Conservation (phyloP, 257 asterid genomes). For the Nicotiana otophora region DNA sequence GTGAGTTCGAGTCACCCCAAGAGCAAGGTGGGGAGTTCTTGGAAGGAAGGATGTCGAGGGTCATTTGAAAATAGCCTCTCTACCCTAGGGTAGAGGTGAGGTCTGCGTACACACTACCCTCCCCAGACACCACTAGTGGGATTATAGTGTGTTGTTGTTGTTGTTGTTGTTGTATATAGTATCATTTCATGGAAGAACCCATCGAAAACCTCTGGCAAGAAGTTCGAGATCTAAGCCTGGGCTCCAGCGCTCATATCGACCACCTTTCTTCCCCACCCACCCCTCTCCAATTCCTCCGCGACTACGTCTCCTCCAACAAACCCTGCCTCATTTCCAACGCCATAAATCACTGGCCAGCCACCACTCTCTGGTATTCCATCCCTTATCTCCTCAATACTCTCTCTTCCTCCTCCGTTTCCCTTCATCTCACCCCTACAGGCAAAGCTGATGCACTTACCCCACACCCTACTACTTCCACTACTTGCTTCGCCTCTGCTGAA, state of each 20-base stretch:
- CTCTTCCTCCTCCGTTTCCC: conserved; percentile 59
- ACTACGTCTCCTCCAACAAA: conserved; percentile 58
- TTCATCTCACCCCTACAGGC: conserved; percentile 91
- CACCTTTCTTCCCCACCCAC: conserved; percentile 64
- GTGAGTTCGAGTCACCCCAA: too few relatives aligned
- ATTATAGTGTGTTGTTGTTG: too few relatives aligned
- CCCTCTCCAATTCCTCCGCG: conserved; percentile 79
- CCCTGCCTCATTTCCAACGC: conserved; percentile 81
- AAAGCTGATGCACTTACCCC: conserved; percentile 66
- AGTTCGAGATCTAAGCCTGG: conserved; percentile 62
- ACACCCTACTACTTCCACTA: conserved; percentile 42
- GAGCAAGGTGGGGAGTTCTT: too few relatives aligned
- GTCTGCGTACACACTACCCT: too few relatives aligned
- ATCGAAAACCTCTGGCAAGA: conserved; percentile 71
- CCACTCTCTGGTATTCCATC: conserved; percentile 58
- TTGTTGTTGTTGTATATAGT: too few relatives aligned
- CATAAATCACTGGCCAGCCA: conserved; percentile 76
- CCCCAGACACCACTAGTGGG: too few relatives aligned
- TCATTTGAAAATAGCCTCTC: too few relatives aligned
- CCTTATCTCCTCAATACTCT: conserved; percentile 57
- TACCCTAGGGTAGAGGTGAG: too few relatives aligned
- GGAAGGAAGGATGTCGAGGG: too few relatives aligned
- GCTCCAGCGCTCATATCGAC: conserved; percentile 41
- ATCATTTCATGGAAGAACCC: conserved; percentile 26
- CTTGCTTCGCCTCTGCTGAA: conserved; percentile 79